Conservation (phyloP, 768 basidiomycete genomes). For the Tricholoma furcatifolium region DNA sequence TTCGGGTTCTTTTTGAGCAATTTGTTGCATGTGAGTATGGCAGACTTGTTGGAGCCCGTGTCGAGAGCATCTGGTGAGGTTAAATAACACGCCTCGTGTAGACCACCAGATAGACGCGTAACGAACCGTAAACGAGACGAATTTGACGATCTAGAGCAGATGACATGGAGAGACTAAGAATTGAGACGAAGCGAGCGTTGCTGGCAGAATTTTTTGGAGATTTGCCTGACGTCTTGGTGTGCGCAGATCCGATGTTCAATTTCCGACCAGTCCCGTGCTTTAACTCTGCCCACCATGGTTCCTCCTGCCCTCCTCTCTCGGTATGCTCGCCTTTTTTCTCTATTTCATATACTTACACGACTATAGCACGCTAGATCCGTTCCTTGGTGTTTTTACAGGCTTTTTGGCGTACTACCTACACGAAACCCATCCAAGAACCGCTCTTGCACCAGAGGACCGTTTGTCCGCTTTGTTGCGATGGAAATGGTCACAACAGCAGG, state of each 20-base stretch:
- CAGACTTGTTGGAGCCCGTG: constrained; percentile 83
- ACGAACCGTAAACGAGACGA: constrained; percentile 79
- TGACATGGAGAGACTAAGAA: constrained; percentile 37
- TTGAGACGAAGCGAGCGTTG: background rate
- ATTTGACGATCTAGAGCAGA: constrained; percentile 78
- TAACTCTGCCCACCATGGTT: constrained; percentile 26
- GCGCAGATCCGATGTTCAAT: constrained; percentile 9
- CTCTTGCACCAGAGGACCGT: constrained; percentile 52
- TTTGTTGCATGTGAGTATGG: constrained; percentile 83
- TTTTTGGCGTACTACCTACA: constrained; percentile 76
- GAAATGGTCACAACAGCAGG: constrained; percentile 59
- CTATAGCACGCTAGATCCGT: constrained; percentile 62
- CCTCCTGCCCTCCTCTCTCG: constrained; percentile 53
- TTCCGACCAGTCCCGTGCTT: constrained; percentile 12
- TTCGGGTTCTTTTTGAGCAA: constrained; percentile 82
- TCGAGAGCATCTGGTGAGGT: constrained; percentile 71
- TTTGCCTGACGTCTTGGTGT: background rate
- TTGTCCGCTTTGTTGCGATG: constrained; percentile 56
- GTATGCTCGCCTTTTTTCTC: constrained; percentile 27
- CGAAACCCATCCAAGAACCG: constrained; percentile 78
- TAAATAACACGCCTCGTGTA: background rate
- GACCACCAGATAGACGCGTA: constrained; percentile 5
- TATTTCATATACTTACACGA: constrained; percentile 5
- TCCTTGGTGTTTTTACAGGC: constrained; percentile 79
- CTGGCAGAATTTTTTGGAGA: constrained; percentile 7